These are phyloP conservation scores for Venturia nashicola DNA, from an alignment of 2,329 filamentous ascomycete genomes.

Conservation along the genomic window DNA sequence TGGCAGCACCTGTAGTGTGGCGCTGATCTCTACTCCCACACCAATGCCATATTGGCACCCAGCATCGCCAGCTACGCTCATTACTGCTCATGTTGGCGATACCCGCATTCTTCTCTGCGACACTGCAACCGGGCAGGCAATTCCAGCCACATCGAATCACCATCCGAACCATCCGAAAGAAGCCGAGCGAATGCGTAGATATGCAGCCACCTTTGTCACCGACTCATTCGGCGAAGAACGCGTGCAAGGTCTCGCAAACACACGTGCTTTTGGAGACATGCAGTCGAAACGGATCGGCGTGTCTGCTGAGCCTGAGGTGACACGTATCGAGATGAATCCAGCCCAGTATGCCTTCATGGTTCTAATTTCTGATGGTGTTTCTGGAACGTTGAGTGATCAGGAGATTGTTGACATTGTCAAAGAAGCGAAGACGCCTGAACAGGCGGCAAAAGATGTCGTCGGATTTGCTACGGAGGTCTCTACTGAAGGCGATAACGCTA, in stretches of 20 bases:
- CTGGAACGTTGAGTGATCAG: conserved; percentile 75
- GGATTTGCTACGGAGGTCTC: conserved; percentile 81
- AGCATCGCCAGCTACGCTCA: conserved; percentile 65
- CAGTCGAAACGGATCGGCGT: conserved; percentile 85
- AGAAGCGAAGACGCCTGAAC: conserved; percentile 81
- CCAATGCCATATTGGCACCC: conserved; percentile 94
- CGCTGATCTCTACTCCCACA: conserved; percentile 82
- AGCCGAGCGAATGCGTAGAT: conserved; percentile 70
- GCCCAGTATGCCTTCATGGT: conserved; percentile 85
- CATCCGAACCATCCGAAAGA: conserved; percentile 83
- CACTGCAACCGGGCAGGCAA: conserved; percentile 66
- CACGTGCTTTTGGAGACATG: conserved; percentile 87
- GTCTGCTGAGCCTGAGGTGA: conserved; percentile 83
- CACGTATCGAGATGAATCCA: conserved; percentile 63
- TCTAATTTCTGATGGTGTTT: conserved; percentile 79
- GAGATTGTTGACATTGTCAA: conserved; percentile 95
- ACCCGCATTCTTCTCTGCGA: conserved; percentile 84
- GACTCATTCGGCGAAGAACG: conserved; percentile 97
- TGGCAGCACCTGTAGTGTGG: conserved; percentile 83
- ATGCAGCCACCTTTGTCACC: conserved; percentile 75
- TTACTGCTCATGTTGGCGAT: conserved; percentile 87
- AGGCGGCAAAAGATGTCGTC: conserved; percentile 68
- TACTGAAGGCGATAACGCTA: conserved; percentile 52
- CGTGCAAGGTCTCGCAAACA: conserved; percentile 86
- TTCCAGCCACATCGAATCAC: conserved; percentile 80